These are phyloP conservation scores for Kluyveromyces sp. DNA, from an alignment of 1,139 yeast species.

Conservation along the genomic window DNA sequence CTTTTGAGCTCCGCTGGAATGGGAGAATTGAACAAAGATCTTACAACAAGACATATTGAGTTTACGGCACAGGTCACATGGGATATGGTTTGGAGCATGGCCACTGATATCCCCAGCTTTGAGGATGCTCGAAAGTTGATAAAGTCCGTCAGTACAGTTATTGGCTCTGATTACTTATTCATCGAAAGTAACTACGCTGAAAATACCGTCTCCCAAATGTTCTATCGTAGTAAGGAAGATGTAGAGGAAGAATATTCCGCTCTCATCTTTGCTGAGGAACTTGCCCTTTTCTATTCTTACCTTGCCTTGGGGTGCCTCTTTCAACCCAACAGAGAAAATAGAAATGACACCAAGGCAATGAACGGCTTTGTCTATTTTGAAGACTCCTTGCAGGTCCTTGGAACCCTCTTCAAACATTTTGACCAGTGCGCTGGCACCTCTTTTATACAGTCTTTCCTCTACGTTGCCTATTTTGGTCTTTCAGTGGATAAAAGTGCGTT, in stretches of 20 bases:
- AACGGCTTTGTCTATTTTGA: conserved; percentile 14
- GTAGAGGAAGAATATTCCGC: conserved; percentile 1
- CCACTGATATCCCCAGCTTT: conserved; percentile 10
- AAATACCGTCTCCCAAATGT: not conserved
- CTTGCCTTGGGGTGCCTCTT: conserved; percentile 9
- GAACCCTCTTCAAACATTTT: not conserved
- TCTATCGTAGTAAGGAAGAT: conserved; percentile 4
- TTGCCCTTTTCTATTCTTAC: conserved; percentile 11
- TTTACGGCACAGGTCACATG: conserved; percentile 8
- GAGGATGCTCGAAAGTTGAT: conserved; percentile 13
- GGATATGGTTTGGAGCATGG: not conserved
- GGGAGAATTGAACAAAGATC: conserved; percentile 4
- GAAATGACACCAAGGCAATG: conserved; percentile 1
- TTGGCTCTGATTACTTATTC: conserved; percentile 19
- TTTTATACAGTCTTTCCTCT: conserved; percentile 15
- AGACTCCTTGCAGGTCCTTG: conserved; percentile 3
- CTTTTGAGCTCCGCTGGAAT: conserved; percentile 9
- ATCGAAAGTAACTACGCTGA: conserved; percentile 11
- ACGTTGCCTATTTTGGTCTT: conserved; percentile 15
- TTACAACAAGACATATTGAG: conserved; percentile 8
- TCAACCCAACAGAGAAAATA: conserved; percentile 11
- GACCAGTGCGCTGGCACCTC: conserved; percentile 9
- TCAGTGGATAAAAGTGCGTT: conserved; percentile 15
- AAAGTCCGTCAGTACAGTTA: conserved; percentile 9
- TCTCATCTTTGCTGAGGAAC: conserved; percentile 11